Conservation (phyloP, 2,329 filamentous ascomycete genomes). For the Hymenoscyphus albidus region DNA sequence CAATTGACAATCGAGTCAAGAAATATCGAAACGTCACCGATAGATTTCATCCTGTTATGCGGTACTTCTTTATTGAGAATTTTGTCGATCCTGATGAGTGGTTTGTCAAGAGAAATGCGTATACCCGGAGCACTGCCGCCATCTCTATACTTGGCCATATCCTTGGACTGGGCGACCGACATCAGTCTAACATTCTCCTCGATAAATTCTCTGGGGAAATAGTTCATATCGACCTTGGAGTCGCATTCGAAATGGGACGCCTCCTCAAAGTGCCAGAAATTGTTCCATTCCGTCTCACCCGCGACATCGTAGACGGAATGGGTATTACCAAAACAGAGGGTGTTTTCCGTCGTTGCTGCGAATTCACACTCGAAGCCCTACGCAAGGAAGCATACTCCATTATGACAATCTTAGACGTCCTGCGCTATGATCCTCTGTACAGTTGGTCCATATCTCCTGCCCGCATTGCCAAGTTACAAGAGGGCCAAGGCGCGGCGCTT, state of each 20-base stretch:
- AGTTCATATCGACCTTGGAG: conserved; percentile 93
- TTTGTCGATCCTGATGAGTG: conserved; percentile 94
- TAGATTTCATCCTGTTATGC: conserved; percentile 86
- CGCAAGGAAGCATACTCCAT: conserved; percentile 95
- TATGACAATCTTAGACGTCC: conserved; percentile 96
- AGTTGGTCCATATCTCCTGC: conserved; percentile 85
- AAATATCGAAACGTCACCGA: conserved; percentile 76
- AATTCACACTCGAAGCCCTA: conserved; percentile 92
- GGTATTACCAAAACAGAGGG: conserved; percentile 92
- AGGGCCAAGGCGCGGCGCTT: conserved; percentile 47
- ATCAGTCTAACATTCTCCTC: conserved; percentile 94
- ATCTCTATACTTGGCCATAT: conserved; percentile 94
- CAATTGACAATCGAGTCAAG: conserved; percentile 66
- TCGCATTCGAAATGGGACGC: conserved; percentile 94
- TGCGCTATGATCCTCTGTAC: conserved; percentile 96
- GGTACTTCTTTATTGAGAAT: conserved; percentile 94
- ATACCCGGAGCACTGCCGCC: conserved; percentile 88
- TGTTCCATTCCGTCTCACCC: conserved; percentile 89
- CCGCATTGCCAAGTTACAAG: conserved; percentile 60
- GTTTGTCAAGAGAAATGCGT: conserved; percentile 85
- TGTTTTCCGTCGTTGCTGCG: conserved; percentile 95
- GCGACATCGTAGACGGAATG: conserved; percentile 96
- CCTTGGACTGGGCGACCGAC: conserved; percentile 86
- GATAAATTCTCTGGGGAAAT: conserved; percentile 88
- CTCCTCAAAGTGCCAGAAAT: conserved; percentile 94